Evolutionary conservation across 495 filamentous ascomycete species (phyloP).

Genomic region (Tuber borchii): DNA sequence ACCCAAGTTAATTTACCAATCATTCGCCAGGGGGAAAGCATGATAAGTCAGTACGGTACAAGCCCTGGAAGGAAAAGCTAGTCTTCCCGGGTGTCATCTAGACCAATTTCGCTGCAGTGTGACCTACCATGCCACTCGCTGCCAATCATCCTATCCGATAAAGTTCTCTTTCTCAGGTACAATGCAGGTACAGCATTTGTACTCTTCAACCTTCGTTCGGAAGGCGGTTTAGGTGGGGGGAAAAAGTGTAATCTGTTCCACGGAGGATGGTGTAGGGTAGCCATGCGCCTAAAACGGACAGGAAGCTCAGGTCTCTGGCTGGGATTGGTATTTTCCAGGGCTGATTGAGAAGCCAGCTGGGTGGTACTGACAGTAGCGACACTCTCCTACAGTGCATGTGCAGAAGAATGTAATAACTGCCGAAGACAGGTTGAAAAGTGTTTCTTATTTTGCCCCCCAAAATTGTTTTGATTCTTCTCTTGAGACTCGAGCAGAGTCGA

Average conservation of each 20-base stretch:
- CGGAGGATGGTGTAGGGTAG: not conserved
- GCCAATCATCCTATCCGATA: not conserved
- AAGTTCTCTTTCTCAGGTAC: not conserved
- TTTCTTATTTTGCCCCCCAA: not conserved
- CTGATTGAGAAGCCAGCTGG: not conserved
- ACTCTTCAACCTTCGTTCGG: not conserved
- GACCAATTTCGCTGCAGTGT: not conserved
- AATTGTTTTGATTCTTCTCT: not conserved
- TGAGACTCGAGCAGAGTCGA: not conserved
- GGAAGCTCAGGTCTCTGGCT: not conserved
- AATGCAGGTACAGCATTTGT: not conserved
- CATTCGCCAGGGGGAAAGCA: not conserved
- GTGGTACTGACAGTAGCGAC: not conserved
- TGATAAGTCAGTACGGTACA: not conserved
- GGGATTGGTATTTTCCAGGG: not conserved
- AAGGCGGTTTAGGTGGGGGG: not conserved
- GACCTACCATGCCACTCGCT: not conserved
- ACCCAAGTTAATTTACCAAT: not conserved
- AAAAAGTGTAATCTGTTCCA: not conserved
- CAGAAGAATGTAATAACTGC: not conserved
- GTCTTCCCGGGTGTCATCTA: not conserved
- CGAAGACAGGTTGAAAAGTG: not conserved
- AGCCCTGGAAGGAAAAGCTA: not conserved
- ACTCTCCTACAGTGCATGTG: not conserved
- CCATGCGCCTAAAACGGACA: not conserved